Base-by-base conservation (phyloP, 129 eudicot genomes). In the Centrapalus pauciflorus region DNA sequence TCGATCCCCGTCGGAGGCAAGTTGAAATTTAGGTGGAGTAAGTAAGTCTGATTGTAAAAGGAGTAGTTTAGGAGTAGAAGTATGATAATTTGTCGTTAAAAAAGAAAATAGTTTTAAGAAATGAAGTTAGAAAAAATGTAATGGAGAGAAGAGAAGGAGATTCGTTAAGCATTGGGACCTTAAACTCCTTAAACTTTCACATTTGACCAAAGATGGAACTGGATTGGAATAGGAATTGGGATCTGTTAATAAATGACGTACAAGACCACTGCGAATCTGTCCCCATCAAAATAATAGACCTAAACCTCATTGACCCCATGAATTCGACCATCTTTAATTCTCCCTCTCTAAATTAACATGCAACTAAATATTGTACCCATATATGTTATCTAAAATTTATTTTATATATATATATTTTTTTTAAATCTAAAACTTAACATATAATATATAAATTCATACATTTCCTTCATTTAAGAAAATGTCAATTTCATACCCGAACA, bases 321-420 rank as follows among this genome's bases (percentile, higher is more conserved):
- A 62, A 38, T 23, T 62, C 54, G 68, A 62, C 54, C 68, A 62
- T 62, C 67, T 61, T 61, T 61, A 61, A 61, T 61, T 45, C 52
- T 14, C 17, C 17, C 5, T 45, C 52, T 23, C 52, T n/a, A 45
- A n/a, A 45, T 45, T 45, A n/a, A 45, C 17, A 45, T 45, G 52
- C 52, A 45, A 45, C 23, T 45, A 45, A 45, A n/a, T 45, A 45
- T 45, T 45, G 52, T 45, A 45, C 52, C n/a, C 3, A 12, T n/a
- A n/a, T n/a, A n/a, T n/a, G n/a, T n/a, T 9, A 52, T 52, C 24
- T 52, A 52, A 52, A 24, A 26, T 10, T 61, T 61, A 40, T 61
- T 34, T 30, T 25, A 52, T 40, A 2, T 12, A 0, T 40, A 40
- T 40, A n/a, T 13, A 8, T 50, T 5, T 50, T 6, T 50, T 17